Base-by-base conservation (phyloP, 176 grass and related monocot species). In the Leersia perrieri region DNA sequence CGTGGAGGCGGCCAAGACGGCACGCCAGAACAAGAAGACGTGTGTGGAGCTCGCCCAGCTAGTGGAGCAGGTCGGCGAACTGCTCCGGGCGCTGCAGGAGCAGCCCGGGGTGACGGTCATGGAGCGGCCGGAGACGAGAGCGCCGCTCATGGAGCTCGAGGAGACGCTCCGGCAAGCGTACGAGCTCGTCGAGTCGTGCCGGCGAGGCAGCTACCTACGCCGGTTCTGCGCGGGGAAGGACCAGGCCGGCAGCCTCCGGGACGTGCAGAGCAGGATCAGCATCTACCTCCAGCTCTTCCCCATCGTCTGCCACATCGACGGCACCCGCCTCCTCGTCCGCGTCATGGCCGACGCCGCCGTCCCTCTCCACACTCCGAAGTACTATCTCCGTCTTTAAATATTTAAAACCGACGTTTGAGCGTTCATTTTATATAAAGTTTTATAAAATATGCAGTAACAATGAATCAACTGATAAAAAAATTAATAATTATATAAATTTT, bases 241-340 rank as follows among this genome's bases (percentile, higher is more conserved):
- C 16, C 7, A 60, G 11, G 63, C 76, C 14, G 14, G 33, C 5
- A 11, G 30, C 13, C 79, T 89, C 12, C 72, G 84, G 9, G 41
- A 78, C 9, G 60, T 86, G 1, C 69, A 66, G 82, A 58, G 57
- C 5, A 80, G 39, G 76, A 89, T 89, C 60, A 23, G 47, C 49
- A 41, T 72, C 36, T 89, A 74, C 42, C 74, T 89, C 26, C 78
- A 81, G 70, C 66, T 89, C 34, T 78, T 89, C 51, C 87, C 82
- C 11, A 55, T 89, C 42, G 70, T 86, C 70, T 81, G 82, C 33
- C 63, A 85, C 64, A 73, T 89, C 63, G 71, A 89, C 49, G 81
- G 38, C 69, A 73, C 68, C 20, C 80, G 80, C 8, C 80, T 82
- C 28, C 80, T 82, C 11, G 80, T 82, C 11, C 80, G 57, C 7